phyloP scores from a whole-genome alignment of 352 stramenopile genomes.

The Globisporangium cylindrosporum region DNA sequence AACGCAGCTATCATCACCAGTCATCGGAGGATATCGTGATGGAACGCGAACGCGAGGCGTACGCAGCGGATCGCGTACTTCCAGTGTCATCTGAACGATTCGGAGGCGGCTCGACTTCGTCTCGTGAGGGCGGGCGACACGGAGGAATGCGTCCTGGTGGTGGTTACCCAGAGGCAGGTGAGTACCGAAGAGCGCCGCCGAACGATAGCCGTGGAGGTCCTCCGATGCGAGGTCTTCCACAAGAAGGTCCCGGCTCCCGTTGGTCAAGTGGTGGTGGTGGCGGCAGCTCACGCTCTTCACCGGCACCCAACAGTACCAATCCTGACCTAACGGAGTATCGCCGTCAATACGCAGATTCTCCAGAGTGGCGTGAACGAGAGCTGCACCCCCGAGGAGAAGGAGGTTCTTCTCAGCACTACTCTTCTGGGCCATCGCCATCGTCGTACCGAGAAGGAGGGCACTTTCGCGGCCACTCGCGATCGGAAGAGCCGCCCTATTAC shows the following conservation, averaged over 20 bases:
- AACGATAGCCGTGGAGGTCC: neutral
- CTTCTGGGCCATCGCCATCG: neutral
- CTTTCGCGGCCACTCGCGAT: neutral
- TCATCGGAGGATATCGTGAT: slow-evolving; percentile 8
- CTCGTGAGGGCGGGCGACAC: neutral
- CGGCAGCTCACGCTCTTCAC: neutral
- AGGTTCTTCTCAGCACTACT: neutral
- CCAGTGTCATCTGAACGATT: neutral
- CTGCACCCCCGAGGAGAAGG: slow-evolving; percentile 8
- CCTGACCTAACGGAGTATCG: slow-evolving; percentile 22
- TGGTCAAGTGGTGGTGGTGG: slow-evolving; percentile 3
- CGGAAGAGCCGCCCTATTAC: slow-evolving; percentile 10
- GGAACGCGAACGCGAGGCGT: slow-evolving; percentile 10
- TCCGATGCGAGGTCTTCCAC: neutral
- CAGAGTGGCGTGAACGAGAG: slow-evolving; percentile 35
- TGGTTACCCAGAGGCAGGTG: neutral
- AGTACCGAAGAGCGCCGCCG: slow-evolving; percentile 6
- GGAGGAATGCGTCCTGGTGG: neutral
- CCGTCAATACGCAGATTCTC: slow-evolving; percentile 31
- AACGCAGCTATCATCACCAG: neutral
- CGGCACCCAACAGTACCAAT: neutral
- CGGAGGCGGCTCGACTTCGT: neutral
- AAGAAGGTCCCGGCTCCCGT: neutral
- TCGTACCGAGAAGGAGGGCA: slow-evolving; percentile 1
- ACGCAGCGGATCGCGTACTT: slow-evolving; percentile 7